Percentiles rank a stretch among this genome's conserved stretches.
These are phyloP conservation scores for Gastrolobium bilobum DNA, from an alignment of 306 rosid genomes.

Conservation along the genomic window DNA sequence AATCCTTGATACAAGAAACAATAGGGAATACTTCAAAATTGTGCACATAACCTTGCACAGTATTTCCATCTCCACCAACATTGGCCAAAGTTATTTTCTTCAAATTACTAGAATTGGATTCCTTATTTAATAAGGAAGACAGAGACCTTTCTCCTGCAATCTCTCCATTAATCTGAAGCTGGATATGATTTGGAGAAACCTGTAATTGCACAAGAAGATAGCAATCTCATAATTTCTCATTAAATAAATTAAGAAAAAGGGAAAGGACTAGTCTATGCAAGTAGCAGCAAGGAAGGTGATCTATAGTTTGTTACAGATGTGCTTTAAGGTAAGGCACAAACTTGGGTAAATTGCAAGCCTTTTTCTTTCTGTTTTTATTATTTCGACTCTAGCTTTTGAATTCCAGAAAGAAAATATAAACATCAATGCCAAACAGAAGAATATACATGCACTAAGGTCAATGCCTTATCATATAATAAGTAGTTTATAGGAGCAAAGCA, in stretches of 20 bases:
- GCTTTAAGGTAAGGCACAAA: constrained; percentile 25
- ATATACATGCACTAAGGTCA: constrained; percentile 13
- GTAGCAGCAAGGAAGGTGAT: constrained; percentile 29
- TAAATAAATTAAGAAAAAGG: constrained; percentile 10
- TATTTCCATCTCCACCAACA: constrained; percentile 62
- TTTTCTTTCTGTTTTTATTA: constrained; percentile 20
- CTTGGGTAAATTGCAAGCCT: constrained; percentile 4
- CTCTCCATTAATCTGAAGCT: constrained; percentile 81
- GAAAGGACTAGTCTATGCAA: constrained; percentile 26
- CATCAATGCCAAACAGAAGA: constrained; percentile 8
- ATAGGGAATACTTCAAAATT: constrained; percentile 61
- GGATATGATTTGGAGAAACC: constrained; percentile 68
- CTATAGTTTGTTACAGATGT: constrained; percentile 1
- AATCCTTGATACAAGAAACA: constrained; percentile 61
- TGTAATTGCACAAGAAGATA: constrained; percentile 51
- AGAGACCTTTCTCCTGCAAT: constrained; percentile 61
- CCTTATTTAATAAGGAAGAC: constrained; percentile 53
- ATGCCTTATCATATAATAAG: constrained; percentile 16
- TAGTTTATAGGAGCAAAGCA: background rate
- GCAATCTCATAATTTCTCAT: constrained; percentile 36
- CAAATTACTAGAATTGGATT: constrained; percentile 48
- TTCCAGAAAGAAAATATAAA: constrained; percentile 33
- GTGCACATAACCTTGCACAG: constrained; percentile 73
- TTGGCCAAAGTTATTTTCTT: constrained; percentile 65
- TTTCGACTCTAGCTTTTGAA: constrained; percentile 15